Conservation (phyloP, 2,329 filamentous ascomycete genomes). For the Botryotinia calthae region DNA sequence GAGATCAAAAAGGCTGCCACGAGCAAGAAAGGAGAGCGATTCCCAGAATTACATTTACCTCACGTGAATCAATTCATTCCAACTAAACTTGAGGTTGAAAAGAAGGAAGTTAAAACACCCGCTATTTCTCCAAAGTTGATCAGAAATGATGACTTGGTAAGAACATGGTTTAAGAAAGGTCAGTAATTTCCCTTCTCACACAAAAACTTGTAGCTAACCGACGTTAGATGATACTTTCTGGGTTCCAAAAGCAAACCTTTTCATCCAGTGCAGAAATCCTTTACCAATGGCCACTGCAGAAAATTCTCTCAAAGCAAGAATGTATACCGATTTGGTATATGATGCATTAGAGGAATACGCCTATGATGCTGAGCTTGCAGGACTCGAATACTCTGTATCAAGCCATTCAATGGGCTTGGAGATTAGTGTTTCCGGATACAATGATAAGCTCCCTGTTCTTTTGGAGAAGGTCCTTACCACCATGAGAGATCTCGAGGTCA, state of each 20-base stretch:
- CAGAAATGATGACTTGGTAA: constrained; percentile 74
- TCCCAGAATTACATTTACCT: constrained; percentile 76
- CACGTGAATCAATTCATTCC: constrained; percentile 96
- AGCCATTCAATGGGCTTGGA: constrained; percentile 72
- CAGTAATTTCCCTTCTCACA: not conserved
- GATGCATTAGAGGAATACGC: constrained; percentile 91
- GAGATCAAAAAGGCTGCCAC: constrained; percentile 65
- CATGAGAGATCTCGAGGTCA: constrained; percentile 80
- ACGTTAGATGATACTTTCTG: constrained; percentile 82
- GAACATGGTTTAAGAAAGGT: constrained; percentile 91
- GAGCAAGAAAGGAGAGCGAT: constrained; percentile 56
- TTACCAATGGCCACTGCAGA: constrained; percentile 76
- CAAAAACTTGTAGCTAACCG: not conserved
- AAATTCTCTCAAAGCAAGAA: constrained; percentile 70
- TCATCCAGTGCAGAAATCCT: constrained; percentile 76
- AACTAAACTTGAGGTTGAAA: constrained; percentile 88
- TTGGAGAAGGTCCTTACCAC: constrained; percentile 83
- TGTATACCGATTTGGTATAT: constrained; percentile 82
- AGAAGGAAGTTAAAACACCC: constrained; percentile 80
- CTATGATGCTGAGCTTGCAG: constrained; percentile 92
- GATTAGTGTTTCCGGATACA: constrained; percentile 83
- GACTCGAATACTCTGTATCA: constrained; percentile 77
- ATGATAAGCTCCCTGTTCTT: constrained; percentile 90
- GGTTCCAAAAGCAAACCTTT: constrained; percentile 90
- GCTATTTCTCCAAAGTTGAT: constrained; percentile 74